Conservation (phyloP, 805 yeast species). For the Danielia oregonensis region DNA sequence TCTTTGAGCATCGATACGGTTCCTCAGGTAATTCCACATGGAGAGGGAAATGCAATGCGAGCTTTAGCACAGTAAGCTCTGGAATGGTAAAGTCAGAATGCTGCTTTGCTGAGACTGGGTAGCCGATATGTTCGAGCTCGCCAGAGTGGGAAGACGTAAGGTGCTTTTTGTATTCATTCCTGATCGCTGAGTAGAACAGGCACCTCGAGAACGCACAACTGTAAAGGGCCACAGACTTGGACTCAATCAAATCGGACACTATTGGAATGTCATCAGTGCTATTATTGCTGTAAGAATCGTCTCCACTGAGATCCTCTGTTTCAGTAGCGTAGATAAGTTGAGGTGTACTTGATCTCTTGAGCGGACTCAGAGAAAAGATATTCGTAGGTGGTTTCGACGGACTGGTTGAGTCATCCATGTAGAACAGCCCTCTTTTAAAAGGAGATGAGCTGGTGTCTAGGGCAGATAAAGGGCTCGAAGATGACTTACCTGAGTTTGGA, state of each 20-base stretch:
- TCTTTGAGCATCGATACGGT: conserved; percentile 17
- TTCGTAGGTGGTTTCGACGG: not conserved
- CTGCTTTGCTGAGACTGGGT: conserved; percentile 8
- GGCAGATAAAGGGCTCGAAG: too few species aligned
- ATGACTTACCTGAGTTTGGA: too few species aligned
- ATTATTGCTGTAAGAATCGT: too few species aligned
- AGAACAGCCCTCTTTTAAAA: too few species aligned
- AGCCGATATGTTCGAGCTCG: conserved; percentile 13
- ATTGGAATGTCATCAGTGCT: not conserved
- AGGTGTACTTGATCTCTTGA: not conserved
- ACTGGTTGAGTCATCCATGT: too few species aligned
- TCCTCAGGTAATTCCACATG: conserved; percentile 8
- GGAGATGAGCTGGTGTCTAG: too few species aligned
- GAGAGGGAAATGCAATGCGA: conserved; percentile 15
- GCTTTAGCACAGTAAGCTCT: conserved; percentile 11
- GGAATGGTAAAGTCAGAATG: conserved; percentile 1
- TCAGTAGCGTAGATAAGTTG: not conserved
- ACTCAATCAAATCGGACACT: not conserved
- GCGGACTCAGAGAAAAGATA: not conserved
- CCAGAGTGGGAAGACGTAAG: conserved; percentile 8
- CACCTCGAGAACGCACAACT: conserved; percentile 14
- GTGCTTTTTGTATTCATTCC: conserved; percentile 10
- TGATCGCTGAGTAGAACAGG: conserved; percentile 4
- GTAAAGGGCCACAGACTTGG: conserved; percentile 2
- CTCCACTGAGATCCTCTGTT: too few species aligned